Evolutionary conservation across 495 filamentous ascomycete genomes (phyloP), one percentile per base, ranked within the genome.

Genomic region (Penicillium cataractarum): DNA sequence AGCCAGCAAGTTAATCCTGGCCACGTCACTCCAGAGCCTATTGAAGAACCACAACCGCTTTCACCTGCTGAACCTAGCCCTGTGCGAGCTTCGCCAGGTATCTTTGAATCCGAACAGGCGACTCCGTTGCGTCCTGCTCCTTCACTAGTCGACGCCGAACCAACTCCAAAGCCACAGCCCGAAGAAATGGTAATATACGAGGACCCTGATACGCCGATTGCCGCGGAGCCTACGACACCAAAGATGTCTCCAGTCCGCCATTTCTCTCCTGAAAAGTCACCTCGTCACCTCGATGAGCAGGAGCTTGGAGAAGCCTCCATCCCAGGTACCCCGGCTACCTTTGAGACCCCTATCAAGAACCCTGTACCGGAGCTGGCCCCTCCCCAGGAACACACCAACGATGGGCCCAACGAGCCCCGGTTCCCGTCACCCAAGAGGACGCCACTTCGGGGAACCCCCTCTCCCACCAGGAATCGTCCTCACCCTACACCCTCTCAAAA

Each of bases 111-210:
- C 19, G 35, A 64, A 37, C 4, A 33, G 24, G 22, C 52, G 29
- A 53, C 58, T 5, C 62, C 67, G 10, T 26, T 44, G 31, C 55
- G 46, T 29, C 59, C 60, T 33, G 37, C 63, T 8, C 53, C 56
- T 29, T 6, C 50, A 35, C 40, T 39, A 12, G 32, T 42, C 24
- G 62, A 46, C 0, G 31, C 69, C 9, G 67, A 68, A 31, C 55
- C 57, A 24, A 35, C 22, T 24, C 8, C 62, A 24, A 70, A 63
- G 35, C 10, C 32, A 12, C 68, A 70, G 17, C 57, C 66, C 0
- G 70, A 71, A 10, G 63, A 75, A 29, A 66, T 80, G 59, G 55
- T 74, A 29, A 80, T 81, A 31, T 80, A 79, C 31, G 79, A 81
- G 62, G 78, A 81, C 54, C 79, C 79, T 57, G 67, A 67, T n/a